Conservation (phyloP, 1,139 yeast species). For the Yamadazyma epiphylla region DNA sequence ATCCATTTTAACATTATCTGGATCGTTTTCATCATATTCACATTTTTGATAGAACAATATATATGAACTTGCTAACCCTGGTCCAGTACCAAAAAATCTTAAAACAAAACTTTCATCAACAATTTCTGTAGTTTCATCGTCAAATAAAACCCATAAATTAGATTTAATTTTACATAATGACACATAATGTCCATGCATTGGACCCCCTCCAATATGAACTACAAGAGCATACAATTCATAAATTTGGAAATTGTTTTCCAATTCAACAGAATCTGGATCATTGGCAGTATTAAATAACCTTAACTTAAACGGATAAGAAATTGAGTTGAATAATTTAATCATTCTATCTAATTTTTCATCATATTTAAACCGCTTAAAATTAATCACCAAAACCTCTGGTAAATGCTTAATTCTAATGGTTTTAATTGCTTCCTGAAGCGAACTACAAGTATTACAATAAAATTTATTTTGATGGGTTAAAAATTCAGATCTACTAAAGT, state of each 20-base stretch:
- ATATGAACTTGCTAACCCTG: slow-evolving; percentile 89
- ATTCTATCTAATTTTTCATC: slow-evolving; percentile 78
- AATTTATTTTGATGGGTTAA: slow-evolving; percentile 86
- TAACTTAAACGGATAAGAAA: slow-evolving; percentile 73
- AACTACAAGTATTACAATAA: slow-evolving; percentile 86
- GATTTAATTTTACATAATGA: slow-evolving; percentile 76
- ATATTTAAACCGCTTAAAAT: slow-evolving; percentile 87
- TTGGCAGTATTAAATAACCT: slow-evolving; percentile 70
- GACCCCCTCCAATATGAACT: slow-evolving; percentile 96
- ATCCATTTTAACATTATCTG: slow-evolving; percentile 17
- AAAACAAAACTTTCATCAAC: slow-evolving; percentile 82
- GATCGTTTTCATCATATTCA: slow-evolving; percentile 20
- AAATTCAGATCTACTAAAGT: slow-evolving; percentile 83
- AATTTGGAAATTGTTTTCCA: slow-evolving; percentile 36
- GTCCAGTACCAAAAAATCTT: slow-evolving; percentile 85
- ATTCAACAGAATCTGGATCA: slow-evolving; percentile 6
- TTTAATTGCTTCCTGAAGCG: slow-evolving; percentile 92
- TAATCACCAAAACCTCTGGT: slow-evolving; percentile 78
- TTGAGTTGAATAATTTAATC: slow-evolving; percentile 82
- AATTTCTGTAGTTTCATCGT: slow-evolving; percentile 90
- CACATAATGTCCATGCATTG: slow-evolving; percentile 95
- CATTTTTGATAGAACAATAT: slow-evolving; percentile 63
- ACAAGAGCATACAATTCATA: slow-evolving; percentile 85
- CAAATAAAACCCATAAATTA: slow-evolving; percentile 87
- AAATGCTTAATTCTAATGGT: slow-evolving; percentile 77